Evolutionary conservation across 2,329 filamentous ascomycete genomes (phyloP), one percentile per base, ranked within the genome.

Genomic region (Rosellinia necatrix): DNA sequence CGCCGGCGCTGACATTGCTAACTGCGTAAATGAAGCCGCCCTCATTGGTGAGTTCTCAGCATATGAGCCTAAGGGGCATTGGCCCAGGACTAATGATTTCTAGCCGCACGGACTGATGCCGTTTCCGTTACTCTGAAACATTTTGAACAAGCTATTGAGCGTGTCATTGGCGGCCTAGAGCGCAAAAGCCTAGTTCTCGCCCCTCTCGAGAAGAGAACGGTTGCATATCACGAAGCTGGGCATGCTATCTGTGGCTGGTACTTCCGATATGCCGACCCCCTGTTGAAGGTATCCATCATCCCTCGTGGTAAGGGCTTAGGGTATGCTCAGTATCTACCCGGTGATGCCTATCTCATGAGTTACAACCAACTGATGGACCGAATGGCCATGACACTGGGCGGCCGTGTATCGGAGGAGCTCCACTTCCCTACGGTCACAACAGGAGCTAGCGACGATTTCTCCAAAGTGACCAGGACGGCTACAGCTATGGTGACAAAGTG

Each of bases 211-310:
- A 97, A 97, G 84, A 89, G 85, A 71, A 96, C 91, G 12, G 94
- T 97, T 38, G 94, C 94, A 4, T 99, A 99, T 75, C 94, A 99
- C 76, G 94, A 99, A 78, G 94, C 94, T 29, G 94, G 94, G 56
- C 94, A 99, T 74, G 94, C 94, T 62, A 96, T 99, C 72, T 99
- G 94, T 73, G 94, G 94, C 56, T 99, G 94, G 94, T 99, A 89
- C 80, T 90, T 99, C 78, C 86, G 91, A 75, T 92, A 90, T 72
- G 94, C 94, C n/a, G 94, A 99, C 69, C 94, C 94, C 15, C 85
- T 99, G 3, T 87, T 99, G 57, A 99, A 99, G 78, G 94, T 99
- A 40, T 97, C 92, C 55, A 99, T 99, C 75, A 97, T 99, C 67
- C 94, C 94, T 15, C 92, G 94, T 70, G 94, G 93, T 53, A 90